These are phyloP conservation scores for Quercus tomentella DNA, from an alignment of 331 rosid species.

Conservation along the genomic window DNA sequence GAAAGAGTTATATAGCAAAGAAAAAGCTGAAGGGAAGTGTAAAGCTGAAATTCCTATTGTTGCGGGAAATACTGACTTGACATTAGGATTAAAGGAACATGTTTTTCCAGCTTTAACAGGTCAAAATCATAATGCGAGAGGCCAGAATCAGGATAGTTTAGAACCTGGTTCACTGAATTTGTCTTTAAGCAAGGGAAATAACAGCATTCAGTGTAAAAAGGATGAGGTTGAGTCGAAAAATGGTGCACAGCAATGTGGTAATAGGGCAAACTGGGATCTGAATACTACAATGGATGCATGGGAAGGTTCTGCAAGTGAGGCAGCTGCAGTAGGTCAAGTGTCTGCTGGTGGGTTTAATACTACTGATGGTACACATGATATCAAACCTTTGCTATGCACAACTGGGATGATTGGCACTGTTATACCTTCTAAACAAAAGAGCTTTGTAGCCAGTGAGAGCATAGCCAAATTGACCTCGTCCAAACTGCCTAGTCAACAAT, in stretches of 20 bases:
- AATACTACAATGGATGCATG: conserved; percentile 95
- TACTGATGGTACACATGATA: conserved; percentile 16
- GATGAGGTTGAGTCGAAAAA: conserved; percentile 21
- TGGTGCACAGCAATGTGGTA: conserved; percentile 31
- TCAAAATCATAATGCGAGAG: conserved; percentile 15
- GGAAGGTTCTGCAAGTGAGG: conserved; percentile 52
- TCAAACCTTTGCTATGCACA: conserved; percentile 25
- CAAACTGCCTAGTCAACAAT: conserved; percentile 17
- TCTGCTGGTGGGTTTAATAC: conserved; percentile 22
- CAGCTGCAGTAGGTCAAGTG: conserved; percentile 28
- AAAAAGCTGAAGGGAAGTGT: conserved; percentile 24
- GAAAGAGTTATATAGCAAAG: conserved; percentile 21
- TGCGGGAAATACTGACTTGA: conserved; percentile 38
- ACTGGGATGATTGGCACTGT: conserved; percentile 16
- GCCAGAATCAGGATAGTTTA: conserved; percentile 22
- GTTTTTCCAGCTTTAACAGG: conserved; percentile 32
- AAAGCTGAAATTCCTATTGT: conserved; percentile 32
- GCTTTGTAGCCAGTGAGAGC: conserved; percentile 11
- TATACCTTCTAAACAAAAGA: conserved; percentile 22
- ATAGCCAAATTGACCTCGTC: conserved; percentile 12
- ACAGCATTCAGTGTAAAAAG: conserved; percentile 23
- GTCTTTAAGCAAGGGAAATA: conserved; percentile 49
- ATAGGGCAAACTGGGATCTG: conserved; percentile 94
- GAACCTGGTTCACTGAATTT: conserved; percentile 50
- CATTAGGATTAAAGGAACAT: conserved; percentile 43